Conservation (phyloP, 2,329 filamentous ascomycete genomes). For the Colletotrichum chrysophilum region DNA sequence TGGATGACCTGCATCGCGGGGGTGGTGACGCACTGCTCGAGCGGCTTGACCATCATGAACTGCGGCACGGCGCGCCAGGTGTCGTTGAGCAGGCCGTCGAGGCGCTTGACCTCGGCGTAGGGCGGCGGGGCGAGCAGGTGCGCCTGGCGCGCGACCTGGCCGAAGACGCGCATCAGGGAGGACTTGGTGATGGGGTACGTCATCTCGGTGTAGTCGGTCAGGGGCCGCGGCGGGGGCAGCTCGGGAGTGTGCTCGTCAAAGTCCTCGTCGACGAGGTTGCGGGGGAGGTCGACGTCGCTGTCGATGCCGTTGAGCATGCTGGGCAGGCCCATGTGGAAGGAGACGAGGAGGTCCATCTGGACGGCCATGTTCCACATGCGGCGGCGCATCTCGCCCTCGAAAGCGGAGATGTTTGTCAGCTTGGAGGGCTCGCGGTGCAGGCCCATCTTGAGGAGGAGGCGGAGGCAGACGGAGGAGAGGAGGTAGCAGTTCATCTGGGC, state of each 20-base stretch:
- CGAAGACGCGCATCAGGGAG: slow-evolving; percentile 51
- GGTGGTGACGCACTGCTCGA: slow-evolving; percentile 56
- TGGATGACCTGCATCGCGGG: slow-evolving; percentile 53
- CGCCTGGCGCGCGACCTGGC: slow-evolving; percentile 53
- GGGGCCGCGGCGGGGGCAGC: slow-evolving; percentile 61
- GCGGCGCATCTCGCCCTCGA: slow-evolving; percentile 59
- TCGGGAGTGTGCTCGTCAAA: slow-evolving; percentile 60
- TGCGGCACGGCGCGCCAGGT: slow-evolving; percentile 50
- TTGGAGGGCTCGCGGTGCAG: slow-evolving; percentile 61
- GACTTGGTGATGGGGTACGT: slow-evolving; percentile 61
- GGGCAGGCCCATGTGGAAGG: slow-evolving; percentile 72
- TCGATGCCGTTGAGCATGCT: slow-evolving; percentile 69
- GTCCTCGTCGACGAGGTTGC: slow-evolving; percentile 70
- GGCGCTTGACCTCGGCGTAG: slow-evolving; percentile 53
- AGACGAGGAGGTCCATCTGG: slow-evolving; percentile 68
- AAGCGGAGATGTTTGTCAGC: slow-evolving; percentile 54
- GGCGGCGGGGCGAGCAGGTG: slow-evolving; percentile 52
- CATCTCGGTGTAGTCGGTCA: slow-evolving; percentile 64
- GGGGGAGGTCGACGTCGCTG: slow-evolving; percentile 65
- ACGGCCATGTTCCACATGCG: slow-evolving; percentile 58
- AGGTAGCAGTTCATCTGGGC: slow-evolving; percentile 61
- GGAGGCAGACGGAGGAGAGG: slow-evolving; percentile 53
- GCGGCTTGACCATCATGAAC: slow-evolving; percentile 52
- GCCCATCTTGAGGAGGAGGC: slow-evolving; percentile 64
- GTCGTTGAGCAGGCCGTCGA: slow-evolving; percentile 51